phyloP scores from a whole-genome alignment of 768 basidiomycete genomes.

The Suillus brevipes region DNA sequence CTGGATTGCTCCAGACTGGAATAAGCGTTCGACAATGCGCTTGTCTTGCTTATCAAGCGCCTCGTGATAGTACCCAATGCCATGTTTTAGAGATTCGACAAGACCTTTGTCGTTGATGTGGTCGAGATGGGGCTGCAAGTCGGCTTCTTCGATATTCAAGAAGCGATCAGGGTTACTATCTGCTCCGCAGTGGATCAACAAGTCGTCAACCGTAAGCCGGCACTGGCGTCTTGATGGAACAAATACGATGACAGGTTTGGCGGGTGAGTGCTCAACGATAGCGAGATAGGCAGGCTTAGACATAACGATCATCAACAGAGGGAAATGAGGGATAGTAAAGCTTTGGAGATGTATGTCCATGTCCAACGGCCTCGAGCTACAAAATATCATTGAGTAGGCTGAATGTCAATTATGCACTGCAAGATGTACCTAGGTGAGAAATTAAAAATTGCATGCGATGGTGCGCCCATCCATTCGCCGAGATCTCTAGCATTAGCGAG shows the following conservation, averaged over 20 bases:
- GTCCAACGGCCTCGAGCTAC: conserved; percentile 90
- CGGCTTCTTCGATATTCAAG: conserved; percentile 82
- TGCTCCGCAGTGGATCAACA: conserved; percentile 84
- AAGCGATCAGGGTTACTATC: conserved; percentile 85
- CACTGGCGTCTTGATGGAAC: conserved; percentile 94
- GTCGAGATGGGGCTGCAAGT: conserved; percentile 86
- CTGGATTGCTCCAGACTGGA: conserved; percentile 93
- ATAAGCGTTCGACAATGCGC: conserved; percentile 87
- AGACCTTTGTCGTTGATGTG: conserved; percentile 76
- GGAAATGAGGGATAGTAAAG: conserved; percentile 96
- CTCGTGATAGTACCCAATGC: conserved; percentile 95
- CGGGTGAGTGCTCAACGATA: conserved; percentile 81
- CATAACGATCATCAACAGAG: conserved; percentile 98
- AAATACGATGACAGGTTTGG: conserved; percentile 88
- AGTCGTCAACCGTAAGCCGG: conserved; percentile 88
- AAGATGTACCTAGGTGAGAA: conserved; percentile 80
- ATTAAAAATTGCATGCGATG: conserved; percentile 94
- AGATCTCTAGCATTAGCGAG: conserved; percentile 94
- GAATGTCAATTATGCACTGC: not conserved
- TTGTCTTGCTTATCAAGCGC: conserved; percentile 91
- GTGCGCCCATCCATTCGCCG: conserved; percentile 97
- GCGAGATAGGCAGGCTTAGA: conserved; percentile 97
- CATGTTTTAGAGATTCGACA: conserved; percentile 80
- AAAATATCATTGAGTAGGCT: conserved; percentile 14
- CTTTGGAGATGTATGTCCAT: conserved; percentile 98